Evolutionary conservation across 2,329 filamentous ascomycete genomes (phyloP).

Genomic region (Aspergillus unguis): DNA sequence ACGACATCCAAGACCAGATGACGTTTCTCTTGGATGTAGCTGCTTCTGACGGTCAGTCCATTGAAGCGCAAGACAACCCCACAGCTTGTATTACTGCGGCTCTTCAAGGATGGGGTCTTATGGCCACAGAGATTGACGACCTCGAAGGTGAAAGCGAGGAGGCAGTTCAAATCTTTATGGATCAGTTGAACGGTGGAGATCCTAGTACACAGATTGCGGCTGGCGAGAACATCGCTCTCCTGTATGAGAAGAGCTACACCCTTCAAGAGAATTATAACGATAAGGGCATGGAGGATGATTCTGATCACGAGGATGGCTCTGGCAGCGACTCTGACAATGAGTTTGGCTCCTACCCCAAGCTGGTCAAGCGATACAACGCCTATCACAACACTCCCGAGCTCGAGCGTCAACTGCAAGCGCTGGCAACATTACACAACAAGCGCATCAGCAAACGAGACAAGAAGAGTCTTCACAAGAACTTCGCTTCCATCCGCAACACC

Average conservation of each 20-base stretch:
- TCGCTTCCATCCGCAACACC: conserved; percentile 63
- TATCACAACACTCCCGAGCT: conserved; percentile 64
- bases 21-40: conserved; percentile 73
- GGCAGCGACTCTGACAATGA: conserved; percentile 43
- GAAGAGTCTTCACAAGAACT: conserved; percentile 63
- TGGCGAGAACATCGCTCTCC: conserved; percentile 74
- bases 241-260: conserved; percentile 71
- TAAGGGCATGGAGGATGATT: conserved; percentile 54
- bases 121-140: conserved; percentile 74
- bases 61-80: conserved; percentile 68
- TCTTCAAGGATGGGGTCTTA: conserved; percentile 73
- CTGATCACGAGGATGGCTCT: conserved; percentile 41
- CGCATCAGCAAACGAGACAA: conserved; percentile 64
- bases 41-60: conserved; percentile 70
- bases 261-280: conserved; percentile 58
- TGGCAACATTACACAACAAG: conserved; percentile 60
- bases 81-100: conserved; percentile 68
- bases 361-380: conserved; percentile 64
- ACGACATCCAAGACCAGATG: conserved; percentile 68
- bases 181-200: conserved; percentile 76
- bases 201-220: conserved; percentile 71
- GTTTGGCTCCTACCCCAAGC: conserved; percentile 35
- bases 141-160: conserved; percentile 67
- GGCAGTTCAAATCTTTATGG: conserved; percentile 75
- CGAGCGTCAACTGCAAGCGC: conserved; percentile 55